phyloP scores from a whole-genome alignment of 345 rosid species.

The Populus davidiana region DNA sequence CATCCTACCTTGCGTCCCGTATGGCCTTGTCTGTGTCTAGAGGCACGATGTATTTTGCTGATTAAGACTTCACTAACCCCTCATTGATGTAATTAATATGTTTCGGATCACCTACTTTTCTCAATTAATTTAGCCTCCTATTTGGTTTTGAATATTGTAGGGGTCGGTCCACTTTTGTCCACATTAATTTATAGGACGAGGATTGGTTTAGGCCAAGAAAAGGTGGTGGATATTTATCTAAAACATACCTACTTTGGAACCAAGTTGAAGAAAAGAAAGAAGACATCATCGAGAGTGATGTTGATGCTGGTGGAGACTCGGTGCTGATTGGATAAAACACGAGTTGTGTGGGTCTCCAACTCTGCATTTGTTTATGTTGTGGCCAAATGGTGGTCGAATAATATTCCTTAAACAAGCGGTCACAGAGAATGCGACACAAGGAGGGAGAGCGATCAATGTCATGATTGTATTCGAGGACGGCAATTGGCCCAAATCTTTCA shows the following conservation, averaged over 20 bases:
- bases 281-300: not conserved
- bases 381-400: not conserved
- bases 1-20: not conserved
- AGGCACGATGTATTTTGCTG: not conserved
- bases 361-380: not conserved
- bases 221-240: not conserved
- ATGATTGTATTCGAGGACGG: not conserved
- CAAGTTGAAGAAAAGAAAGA: not conserved
- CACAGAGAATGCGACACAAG: not conserved
- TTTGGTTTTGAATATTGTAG: not conserved
- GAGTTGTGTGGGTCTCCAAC: not conserved
- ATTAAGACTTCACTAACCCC: conserved; percentile 14
- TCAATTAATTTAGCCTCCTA: not conserved
- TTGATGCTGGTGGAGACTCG: not conserved
- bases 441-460: not conserved
- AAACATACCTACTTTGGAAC: not conserved
- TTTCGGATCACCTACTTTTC: not conserved
- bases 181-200: not conserved
- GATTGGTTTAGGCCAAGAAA: not conserved
- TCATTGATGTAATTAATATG: not conserved
- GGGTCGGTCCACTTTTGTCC: not conserved
- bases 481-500: not conserved
- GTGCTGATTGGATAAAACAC: not conserved
- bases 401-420: not conserved
- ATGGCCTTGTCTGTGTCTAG: not conserved